Evolutionary conservation across 768 basidiomycete species (phyloP).

Genomic region (Calocera viscosa): DNA sequence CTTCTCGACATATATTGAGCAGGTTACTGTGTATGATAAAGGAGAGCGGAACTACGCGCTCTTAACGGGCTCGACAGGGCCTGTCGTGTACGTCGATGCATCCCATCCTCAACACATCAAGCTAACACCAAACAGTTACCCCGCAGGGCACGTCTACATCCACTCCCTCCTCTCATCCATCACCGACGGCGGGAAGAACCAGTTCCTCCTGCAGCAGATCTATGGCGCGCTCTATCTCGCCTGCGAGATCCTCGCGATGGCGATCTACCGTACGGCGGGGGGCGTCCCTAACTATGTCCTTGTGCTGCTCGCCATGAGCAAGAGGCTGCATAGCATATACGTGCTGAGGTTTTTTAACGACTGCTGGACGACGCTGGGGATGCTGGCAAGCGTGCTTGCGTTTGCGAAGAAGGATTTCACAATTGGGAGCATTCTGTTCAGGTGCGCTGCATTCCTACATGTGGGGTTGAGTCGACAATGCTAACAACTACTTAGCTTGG

Average conservation of each 20-base stretch:
- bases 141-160: constrained; percentile 81
- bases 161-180: constrained; percentile 57
- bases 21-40: constrained; percentile 60
- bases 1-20: constrained; percentile 91
- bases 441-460: constrained; percentile 35
- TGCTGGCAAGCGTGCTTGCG: constrained; percentile 55
- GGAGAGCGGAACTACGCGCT: constrained; percentile 73
- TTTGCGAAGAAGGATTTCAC: constrained; percentile 50
- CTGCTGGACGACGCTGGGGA: constrained; percentile 63
- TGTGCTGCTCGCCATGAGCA: constrained; percentile 69
- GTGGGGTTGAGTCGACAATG: not conserved
- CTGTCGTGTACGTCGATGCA: constrained; percentile 58
- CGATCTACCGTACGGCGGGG: constrained; percentile 52
- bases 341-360: constrained; percentile 90
- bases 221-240: constrained; percentile 63
- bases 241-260: constrained; percentile 51
- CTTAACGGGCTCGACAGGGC: constrained; percentile 84
- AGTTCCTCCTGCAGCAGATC: constrained; percentile 52
- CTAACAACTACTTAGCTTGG: constrained; percentile 37
- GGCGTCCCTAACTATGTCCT: constrained; percentile 60
- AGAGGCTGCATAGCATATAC: constrained; percentile 88
- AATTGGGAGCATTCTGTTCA: constrained; percentile 54
- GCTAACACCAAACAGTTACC: constrained; percentile 51
- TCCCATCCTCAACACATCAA: not conserved
- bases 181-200: constrained; percentile 41